Conservation (phyloP, 2,329 filamentous ascomycete genomes). For the Fusarium haematococcum region DNA sequence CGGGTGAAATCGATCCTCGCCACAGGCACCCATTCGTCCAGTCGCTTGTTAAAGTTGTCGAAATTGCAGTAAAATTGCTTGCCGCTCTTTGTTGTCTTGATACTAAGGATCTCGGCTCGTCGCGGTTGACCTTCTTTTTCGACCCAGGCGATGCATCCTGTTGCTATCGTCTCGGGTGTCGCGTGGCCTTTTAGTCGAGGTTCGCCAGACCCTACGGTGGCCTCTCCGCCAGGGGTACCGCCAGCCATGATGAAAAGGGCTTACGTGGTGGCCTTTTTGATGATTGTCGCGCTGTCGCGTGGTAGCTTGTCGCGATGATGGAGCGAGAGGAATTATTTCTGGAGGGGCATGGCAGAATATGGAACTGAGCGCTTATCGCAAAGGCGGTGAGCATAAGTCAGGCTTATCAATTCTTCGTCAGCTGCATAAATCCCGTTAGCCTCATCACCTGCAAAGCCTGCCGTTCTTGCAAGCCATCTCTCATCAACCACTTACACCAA, state of each 20-base stretch:
- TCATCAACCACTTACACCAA: constrained; percentile 10
- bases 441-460: constrained; percentile 8
- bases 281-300: constrained; percentile 37
- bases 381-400: constrained; percentile 40
- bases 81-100: constrained; percentile 88
- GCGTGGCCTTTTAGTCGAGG: constrained; percentile 81
- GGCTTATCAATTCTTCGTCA: constrained; percentile 38
- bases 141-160: constrained; percentile 72
- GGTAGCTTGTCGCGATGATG: constrained; percentile 15
- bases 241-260: constrained; percentile 64
- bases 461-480: constrained; percentile 6
- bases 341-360: constrained; percentile 47
- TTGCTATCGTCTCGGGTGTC: constrained; percentile 81
- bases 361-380: constrained; percentile 35
- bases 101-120: constrained; percentile 96
- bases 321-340: constrained; percentile 29
- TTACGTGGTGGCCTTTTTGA: constrained; percentile 33
- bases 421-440: constrained; percentile 38
- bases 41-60: constrained; percentile 94
- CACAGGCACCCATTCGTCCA: constrained; percentile 87
- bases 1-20: constrained; percentile 86
- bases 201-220: constrained; percentile 67
- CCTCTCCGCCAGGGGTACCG: constrained; percentile 61
- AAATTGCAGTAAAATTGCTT: constrained; percentile 97
- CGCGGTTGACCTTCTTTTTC: constrained; percentile 83